phyloP scores from a whole-genome alignment of 2,329 filamentous ascomycete genomes.

The Cercospora canescens region DNA sequence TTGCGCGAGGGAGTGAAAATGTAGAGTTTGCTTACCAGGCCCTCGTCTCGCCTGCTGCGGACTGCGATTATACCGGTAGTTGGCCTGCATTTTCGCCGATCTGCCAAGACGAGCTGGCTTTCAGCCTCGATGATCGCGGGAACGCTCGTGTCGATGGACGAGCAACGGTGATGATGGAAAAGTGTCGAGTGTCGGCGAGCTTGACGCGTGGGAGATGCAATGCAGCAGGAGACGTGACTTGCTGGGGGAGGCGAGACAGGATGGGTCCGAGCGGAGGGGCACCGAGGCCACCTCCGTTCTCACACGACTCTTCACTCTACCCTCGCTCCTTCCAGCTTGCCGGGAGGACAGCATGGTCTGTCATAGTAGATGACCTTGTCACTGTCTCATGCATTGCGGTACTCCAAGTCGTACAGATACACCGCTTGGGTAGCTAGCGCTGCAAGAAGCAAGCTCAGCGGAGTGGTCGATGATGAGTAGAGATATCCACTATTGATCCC shows the following conservation, averaged over 20 bases:
- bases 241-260: background rate
- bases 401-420: background rate
- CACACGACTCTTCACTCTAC: background rate
- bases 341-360: background rate
- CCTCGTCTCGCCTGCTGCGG: slow-evolving; percentile 38
- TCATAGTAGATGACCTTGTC: background rate
- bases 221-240: slow-evolving; percentile 1
- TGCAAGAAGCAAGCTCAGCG: background rate
- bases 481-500: background rate
- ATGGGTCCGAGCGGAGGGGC: slow-evolving; percentile 1
- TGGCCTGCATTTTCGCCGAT: slow-evolving; percentile 42
- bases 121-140: background rate
- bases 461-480: background rate
- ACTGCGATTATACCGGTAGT: slow-evolving; percentile 42
- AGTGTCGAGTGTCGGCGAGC: slow-evolving; percentile 26
- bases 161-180: slow-evolving; percentile 9
- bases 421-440: background rate
- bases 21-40: slow-evolving; percentile 40
- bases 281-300: background rate
- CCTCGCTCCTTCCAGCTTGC: background rate
- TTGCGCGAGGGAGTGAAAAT: background rate
- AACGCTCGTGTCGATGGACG: background rate
- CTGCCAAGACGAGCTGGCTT: slow-evolving; percentile 22
- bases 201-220: slow-evolving; percentile 7
- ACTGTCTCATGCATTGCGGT: background rate